Conservation (phyloP, 306 rosid species). For the Vigna unguiculata region DNA sequence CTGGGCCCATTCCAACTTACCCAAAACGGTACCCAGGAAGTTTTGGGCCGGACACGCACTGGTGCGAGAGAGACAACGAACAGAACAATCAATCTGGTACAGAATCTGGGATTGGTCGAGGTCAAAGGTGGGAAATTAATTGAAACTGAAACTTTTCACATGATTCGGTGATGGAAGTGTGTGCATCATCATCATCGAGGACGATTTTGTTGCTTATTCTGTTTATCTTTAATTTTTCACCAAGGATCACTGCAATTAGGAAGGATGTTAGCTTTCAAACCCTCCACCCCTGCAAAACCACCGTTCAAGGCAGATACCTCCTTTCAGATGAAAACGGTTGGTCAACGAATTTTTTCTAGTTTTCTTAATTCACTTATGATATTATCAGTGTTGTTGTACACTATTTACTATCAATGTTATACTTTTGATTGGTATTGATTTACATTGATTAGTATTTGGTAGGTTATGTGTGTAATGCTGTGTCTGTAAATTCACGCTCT, state of each 20-base stretch:
- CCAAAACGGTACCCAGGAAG: not conserved
- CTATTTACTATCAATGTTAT: not conserved
- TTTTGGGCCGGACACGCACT: not conserved
- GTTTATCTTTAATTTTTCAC: conserved; percentile 27
- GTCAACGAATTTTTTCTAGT: conserved; percentile 25
- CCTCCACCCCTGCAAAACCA: conserved; percentile 60
- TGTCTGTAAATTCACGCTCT: conserved; percentile 65
- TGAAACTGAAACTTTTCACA: not conserved
- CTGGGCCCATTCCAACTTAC: too few relatives aligned
- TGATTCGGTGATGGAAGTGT: conserved; percentile 24
- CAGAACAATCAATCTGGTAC: not conserved
- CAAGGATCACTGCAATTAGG: conserved; percentile 49
- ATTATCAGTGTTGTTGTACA: not conserved
- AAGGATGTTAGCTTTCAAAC: conserved; percentile 65
- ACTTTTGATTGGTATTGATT: not conserved
- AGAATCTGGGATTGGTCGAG: conserved; percentile 1
- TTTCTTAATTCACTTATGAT: not conserved
- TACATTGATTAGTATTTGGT: conserved; percentile 14
- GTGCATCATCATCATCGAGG: not conserved
- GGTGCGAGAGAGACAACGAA: not conserved
- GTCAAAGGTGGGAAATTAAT: not conserved
- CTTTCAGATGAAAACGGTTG: conserved; percentile 73
- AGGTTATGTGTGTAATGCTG: conserved; percentile 80
- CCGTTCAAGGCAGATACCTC: conserved; percentile 88
- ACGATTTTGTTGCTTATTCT: not conserved